Percentiles rank a stretch among this genome's conserved stretches.
phyloP scores from a whole-genome alignment of 2,329 filamentous ascomycete species.

The Beauveria australis region DNA sequence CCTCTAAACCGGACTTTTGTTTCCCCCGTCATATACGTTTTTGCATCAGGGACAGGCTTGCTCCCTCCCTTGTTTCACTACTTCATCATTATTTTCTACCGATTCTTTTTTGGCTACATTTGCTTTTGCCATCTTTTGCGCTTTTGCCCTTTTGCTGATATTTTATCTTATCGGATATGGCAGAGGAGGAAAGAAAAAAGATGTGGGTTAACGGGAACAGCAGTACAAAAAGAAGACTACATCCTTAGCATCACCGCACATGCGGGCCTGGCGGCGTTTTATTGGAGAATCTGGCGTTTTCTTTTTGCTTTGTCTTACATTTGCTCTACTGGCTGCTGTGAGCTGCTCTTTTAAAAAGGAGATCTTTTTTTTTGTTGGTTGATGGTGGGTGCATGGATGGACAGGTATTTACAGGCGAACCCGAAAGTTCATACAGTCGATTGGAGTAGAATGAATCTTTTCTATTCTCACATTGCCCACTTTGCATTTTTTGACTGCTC shows the following conservation, averaged over 20 bases:
- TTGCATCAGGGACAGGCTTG: constrained; percentile 9
- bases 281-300: constrained; percentile 6
- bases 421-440: constrained; percentile 8
- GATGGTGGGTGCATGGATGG: constrained; percentile 5
- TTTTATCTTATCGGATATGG: not conserved
- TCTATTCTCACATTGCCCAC: not conserved
- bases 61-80: not conserved
- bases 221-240: not conserved
- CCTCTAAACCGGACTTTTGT: not conserved
- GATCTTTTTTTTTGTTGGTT: not conserved
- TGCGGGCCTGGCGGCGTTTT: constrained; percentile 10
- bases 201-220: not conserved
- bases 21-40: constrained; percentile 4
- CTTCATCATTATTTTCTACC: not conserved
- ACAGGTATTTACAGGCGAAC: not conserved
- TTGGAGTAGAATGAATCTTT: constrained; percentile 6
- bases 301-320: constrained; percentile 8
- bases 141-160: not conserved
- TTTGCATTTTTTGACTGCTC: not conserved
- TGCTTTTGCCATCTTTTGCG: not conserved
- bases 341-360: not conserved
- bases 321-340: constrained; percentile 8
- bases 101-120: not conserved
- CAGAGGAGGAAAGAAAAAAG: not conserved
- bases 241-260: constrained; percentile 10